phyloP scores from a whole-genome alignment of 2,329 filamentous ascomycete genomes.

The Dactylonectria macrodidyma region DNA sequence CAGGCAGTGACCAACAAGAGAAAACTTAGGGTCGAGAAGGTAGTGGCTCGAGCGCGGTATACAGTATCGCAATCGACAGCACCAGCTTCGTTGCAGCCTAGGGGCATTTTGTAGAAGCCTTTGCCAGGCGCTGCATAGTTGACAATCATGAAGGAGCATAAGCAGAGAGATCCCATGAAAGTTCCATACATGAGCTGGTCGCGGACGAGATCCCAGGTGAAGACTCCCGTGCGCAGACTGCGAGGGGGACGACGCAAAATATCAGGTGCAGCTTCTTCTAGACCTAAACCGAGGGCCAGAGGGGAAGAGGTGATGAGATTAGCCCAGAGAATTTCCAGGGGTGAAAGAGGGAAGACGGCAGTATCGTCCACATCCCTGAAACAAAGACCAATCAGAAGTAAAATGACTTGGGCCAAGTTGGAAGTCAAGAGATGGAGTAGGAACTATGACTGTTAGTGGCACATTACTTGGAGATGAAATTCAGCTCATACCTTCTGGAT shows the following conservation, averaged over 20 bases:
- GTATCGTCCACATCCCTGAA: conserved; percentile 74
- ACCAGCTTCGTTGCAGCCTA: conserved; percentile 70
- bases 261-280: conserved; percentile 78
- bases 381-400: conserved; percentile 77
- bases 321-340: conserved; percentile 83
- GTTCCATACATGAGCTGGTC: conserved; percentile 78
- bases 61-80: conserved; percentile 67
- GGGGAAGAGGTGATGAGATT: conserved; percentile 82
- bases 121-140: conserved; percentile 65
- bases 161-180: conserved; percentile 74
- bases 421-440: conserved; percentile 77
- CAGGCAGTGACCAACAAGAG: conserved; percentile 78
- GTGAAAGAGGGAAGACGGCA: conserved; percentile 79
- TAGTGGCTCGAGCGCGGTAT: conserved; percentile 77
- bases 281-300: conserved; percentile 79
- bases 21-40: conserved; percentile 79
- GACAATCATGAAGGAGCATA: conserved; percentile 73
- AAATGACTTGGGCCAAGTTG: conserved; percentile 79
- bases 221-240: conserved; percentile 71
- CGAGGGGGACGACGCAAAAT: conserved; percentile 78
- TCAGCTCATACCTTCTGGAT: conserved; percentile 74
- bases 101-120: conserved; percentile 65
- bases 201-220: conserved; percentile 74
- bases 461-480: not conserved
- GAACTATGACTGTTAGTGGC: conserved; percentile 59